These are phyloP conservation scores for Lathyrus tuberosus DNA, from an alignment of 306 rosid species.

Conservation along the genomic window DNA sequence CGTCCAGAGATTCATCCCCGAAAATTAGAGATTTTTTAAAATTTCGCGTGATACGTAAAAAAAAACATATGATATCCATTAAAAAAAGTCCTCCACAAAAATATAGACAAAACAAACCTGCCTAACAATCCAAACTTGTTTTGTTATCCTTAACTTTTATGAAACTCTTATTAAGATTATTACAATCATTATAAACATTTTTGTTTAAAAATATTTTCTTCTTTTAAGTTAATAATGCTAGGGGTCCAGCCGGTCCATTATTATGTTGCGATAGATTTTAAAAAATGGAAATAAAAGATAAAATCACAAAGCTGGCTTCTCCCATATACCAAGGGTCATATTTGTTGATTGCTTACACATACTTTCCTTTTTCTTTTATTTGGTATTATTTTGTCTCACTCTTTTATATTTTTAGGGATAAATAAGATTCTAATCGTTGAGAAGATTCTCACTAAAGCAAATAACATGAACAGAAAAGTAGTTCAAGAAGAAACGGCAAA, in stretches of 20 bases:
- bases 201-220: too few species aligned
- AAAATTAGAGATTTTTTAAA: too few species aligned
- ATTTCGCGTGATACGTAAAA: too few species aligned
- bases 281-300: not conserved
- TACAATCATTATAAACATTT: too few species aligned
- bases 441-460: conserved; percentile 2
- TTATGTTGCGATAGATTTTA: not conserved
- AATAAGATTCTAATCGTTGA: not conserved
- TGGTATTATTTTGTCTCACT: not conserved
- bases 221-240: not conserved
- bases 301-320: conserved; percentile 9
- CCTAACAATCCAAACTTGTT: too few species aligned
- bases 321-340: conserved; percentile 23
- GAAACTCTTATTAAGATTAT: too few species aligned
- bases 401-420: not conserved
- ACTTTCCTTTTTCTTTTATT: not conserved
- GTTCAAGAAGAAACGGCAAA: not conserved
- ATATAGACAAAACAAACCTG: too few species aligned
- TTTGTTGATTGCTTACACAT: not conserved
- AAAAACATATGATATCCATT: too few species aligned
- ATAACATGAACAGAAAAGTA: not conserved
- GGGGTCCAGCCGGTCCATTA: not conserved
- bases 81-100: too few species aligned
- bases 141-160: too few species aligned
- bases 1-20: too few species aligned